Base-by-base conservation (phyloP, 768 basidiomycete genomes). In the Tephrocybe sp. region DNA sequence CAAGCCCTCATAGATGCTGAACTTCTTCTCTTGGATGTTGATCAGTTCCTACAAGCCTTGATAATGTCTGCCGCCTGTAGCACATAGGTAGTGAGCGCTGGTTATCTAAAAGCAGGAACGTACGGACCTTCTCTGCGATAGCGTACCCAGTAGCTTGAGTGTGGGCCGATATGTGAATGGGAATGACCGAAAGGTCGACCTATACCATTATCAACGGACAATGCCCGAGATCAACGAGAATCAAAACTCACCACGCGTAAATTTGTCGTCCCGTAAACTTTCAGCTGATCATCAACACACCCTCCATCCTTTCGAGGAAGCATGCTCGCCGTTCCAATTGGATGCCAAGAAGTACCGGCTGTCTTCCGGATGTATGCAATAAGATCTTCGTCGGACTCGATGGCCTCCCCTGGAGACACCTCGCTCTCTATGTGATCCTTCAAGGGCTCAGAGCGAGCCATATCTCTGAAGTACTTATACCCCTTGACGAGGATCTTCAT, bases 231-330 rank as follows among this genome's bases (percentile, higher is more conserved):
- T 29, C 27, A 11, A 29, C 11, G 11, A 29, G 11, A 11, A 11
- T 29, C 27, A 37, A 27, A 16, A 18, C 45, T 24, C 27, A 46
- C 45, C 2, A 45, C 30, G 3, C 34, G 34, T 18, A 46, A 37
- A n/a, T 46, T 34, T 22, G 11, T n/a, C 4, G 53, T 56, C 2
- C 59, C 59, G 34, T 60, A 70, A 3, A 70, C 68, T 31, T 50
- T 57, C 15, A 71, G 52, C 11, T 57, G 40, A 3, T 56, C 40
- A 45, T 67, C 64, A 27, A 71, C 67, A 13, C 67, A 67, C 21
- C 69, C 69, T n/a, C 69, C 69, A 27, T 56, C 49, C 23, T 60
- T 57, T 18, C 49, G 54, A 18, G 69, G 66, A 13, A 65, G 50
- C 67, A 71, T 68, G 16, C 64, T 50, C 3, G 60, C 58, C 3